These are phyloP conservation scores for Boletus eberwhitei DNA, from an alignment of 768 basidiomycete species.

Conservation along the genomic window DNA sequence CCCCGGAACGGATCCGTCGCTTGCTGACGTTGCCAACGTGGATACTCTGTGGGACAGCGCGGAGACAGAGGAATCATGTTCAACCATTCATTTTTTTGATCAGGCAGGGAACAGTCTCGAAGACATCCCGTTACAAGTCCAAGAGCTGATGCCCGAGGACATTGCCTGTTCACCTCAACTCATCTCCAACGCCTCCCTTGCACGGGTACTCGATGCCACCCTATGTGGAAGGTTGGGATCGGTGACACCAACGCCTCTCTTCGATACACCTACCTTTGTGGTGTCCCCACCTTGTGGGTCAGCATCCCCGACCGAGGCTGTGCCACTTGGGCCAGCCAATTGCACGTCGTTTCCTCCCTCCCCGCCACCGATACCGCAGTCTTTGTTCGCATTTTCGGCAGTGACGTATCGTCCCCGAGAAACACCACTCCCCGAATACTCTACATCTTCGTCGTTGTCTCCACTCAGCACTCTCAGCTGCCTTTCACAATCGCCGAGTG, in stretches of 20 bases:
- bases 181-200: background rate
- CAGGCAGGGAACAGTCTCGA: slow-evolving; percentile 13
- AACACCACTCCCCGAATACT: background rate
- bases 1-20: slow-evolving; percentile 3
- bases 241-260: background rate
- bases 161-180: slow-evolving; percentile 13
- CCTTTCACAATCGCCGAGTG: slow-evolving; percentile 8
- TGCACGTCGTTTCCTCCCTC: background rate
- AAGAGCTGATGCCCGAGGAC: slow-evolving; percentile 19
- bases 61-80: background rate
- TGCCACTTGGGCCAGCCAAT: background rate
- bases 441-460: slow-evolving; percentile 13
- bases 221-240: background rate
- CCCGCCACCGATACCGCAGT: background rate
- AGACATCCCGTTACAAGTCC: slow-evolving; percentile 5
- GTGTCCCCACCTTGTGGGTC: background rate
- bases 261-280: background rate
- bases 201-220: background rate
- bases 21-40: background rate
- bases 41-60: slow-evolving; percentile 1
- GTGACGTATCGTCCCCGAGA: background rate
- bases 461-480: slow-evolving; percentile 14
- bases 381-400: background rate
- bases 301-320: background rate
- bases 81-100: slow-evolving; percentile 9